Base-by-base conservation (phyloP, 352 stramenopile species). In the Proteromonas lacertae region DNA sequence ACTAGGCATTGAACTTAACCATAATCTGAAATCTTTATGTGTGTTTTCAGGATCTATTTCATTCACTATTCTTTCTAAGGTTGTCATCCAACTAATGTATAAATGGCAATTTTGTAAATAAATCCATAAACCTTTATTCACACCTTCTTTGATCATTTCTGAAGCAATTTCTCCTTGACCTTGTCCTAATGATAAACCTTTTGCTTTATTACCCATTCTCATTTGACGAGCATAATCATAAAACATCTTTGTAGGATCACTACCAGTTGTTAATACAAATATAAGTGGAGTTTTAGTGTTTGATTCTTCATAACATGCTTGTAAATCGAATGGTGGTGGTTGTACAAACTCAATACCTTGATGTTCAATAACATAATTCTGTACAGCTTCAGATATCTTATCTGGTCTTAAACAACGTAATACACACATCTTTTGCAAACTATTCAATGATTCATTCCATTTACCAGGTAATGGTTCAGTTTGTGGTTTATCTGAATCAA, bases 31-130 rank as follows among this genome's bases (percentile, higher is more conserved):
- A 50, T 92, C 77, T 4, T 68, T 57, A 40, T 67, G 42, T 32
- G 68, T 51, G 29, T 65, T 73, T 18, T 70, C 57, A 0, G 53
- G 47, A 12, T 39, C 50, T 12, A 62, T 40, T 1, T 34, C 33
- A 24, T 92, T 76, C 36, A 75, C 86, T 23, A 92, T 79, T 0
- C 69, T 64, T 36, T 92, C 78, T 10, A 92, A 61, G 36, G 86
- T 66, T 1, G 64, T 54, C 67, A 92, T 80, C 78, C 78, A 92
- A 34, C 62, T 79, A 0, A 83, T 68, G 2, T 61, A 86, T 29
- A 92, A 56, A 40, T 92, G 78, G 41, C 73, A 90, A 43, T 92
- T 92, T 56, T 91, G 74, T 0, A 92, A 51, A 41, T 71, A 88
- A 3, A 91, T 74, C 77, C 77, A 92, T 29, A 61, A 75, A 26